A percentile compares a stretch with the other conserved stretches of the same genome.
These are phyloP conservation scores for Zanthoxylum bungeanum DNA, from an alignment of 345 rosid genomes.

Conservation along the genomic window DNA sequence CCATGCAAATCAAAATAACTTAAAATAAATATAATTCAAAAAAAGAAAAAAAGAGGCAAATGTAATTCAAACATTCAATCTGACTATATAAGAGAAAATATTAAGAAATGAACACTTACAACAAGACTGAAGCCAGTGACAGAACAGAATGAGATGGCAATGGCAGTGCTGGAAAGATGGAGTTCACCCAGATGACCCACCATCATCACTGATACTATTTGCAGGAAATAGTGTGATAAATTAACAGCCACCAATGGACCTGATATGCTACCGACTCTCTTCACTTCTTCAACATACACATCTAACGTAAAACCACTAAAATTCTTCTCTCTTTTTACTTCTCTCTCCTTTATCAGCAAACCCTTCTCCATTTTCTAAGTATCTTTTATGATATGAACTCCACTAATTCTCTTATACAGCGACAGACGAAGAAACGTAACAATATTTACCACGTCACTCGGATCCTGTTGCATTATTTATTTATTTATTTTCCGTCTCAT, in stretches of 20 bases:
- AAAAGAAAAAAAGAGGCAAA: no score
- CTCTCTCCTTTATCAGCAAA: slow-evolving; percentile 22
- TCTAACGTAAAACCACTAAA: neutral
- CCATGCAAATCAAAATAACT: no score
- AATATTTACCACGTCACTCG: no score
- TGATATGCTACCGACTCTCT: slow-evolving; percentile 47
- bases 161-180: slow-evolving; percentile 69
- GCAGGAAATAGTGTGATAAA: slow-evolving; percentile 49
- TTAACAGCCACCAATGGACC: slow-evolving; percentile 70
- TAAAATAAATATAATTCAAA: no score
- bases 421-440: no score
- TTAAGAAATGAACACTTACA: slow-evolving; percentile 33
- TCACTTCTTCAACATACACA: slow-evolving; percentile 36
- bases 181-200: slow-evolving; percentile 84
- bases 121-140: slow-evolving; percentile 79
- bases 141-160: slow-evolving; percentile 59
- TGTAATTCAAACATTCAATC: no score
- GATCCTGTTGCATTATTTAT: no score
- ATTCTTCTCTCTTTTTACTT: slow-evolving; percentile 3
- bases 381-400: no score
- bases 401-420: no score
- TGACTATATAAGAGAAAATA: no score
- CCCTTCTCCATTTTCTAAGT: slow-evolving; percentile 23
- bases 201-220: slow-evolving; percentile 65
- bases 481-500: no score